Evolutionary conservation across 2,329 filamentous ascomycete genomes (phyloP).

Genomic region (Aspergillus neoniger): DNA sequence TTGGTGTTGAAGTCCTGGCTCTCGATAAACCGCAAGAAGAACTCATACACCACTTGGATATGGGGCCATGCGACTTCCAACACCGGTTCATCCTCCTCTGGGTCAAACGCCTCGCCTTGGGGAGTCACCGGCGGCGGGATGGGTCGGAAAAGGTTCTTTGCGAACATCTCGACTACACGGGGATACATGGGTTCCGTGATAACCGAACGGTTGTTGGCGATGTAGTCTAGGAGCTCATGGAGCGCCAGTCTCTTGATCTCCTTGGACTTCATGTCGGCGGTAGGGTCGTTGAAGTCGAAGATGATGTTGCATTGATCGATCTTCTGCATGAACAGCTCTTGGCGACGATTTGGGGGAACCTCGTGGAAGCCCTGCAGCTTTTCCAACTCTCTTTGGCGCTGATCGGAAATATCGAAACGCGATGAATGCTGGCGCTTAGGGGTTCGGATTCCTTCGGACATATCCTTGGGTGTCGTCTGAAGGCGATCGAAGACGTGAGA

Average conservation of each 20-base stretch:
- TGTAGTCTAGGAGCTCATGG: constrained; percentile 95
- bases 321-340: constrained; percentile 99
- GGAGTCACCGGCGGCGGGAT: constrained; percentile 97
- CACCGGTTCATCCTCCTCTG: constrained; percentile 97
- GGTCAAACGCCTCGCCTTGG: constrained; percentile 96
- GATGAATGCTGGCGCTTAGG: constrained; percentile 97
- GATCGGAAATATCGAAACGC: constrained; percentile 94
- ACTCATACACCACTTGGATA: constrained; percentile 99
- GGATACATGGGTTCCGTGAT: constrained; percentile 99
- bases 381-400: constrained; percentile 83
- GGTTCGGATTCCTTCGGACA: constrained; percentile 90
- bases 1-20: constrained; percentile 99
- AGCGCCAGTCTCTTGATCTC: constrained; percentile 97
- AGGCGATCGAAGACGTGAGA: constrained; percentile 84
- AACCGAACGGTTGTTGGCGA: constrained; percentile 96
- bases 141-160: constrained; percentile 95
- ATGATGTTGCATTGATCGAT: constrained; percentile 99
- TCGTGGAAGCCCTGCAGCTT: constrained; percentile 98
- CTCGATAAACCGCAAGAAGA: constrained; percentile 98
- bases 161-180: constrained; percentile 97
- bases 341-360: constrained; percentile 88
- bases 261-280: constrained; percentile 98
- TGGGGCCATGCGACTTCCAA: constrained; percentile 98
- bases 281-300: constrained; percentile 98
- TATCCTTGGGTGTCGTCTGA: constrained; percentile 92